phyloP scores from a whole-genome alignment of 345 rosid genomes.

The Alliaria petiolata region DNA sequence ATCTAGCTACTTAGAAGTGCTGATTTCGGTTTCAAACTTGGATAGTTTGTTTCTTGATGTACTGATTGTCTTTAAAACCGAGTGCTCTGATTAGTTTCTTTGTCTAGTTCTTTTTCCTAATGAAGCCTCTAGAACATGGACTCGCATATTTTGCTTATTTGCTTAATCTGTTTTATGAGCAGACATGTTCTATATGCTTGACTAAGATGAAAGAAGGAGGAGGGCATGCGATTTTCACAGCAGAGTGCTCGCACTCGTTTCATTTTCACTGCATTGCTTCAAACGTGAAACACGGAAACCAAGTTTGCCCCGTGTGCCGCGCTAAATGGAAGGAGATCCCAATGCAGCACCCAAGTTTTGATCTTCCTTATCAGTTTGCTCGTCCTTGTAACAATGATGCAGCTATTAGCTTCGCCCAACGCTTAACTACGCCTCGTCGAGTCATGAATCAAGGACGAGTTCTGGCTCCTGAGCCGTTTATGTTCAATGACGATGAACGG shows the following conservation, averaged over 20 bases:
- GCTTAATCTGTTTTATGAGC: constrained; percentile 34
- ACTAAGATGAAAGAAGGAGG: constrained; percentile 81
- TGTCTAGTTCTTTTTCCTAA: not conserved
- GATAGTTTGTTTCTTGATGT: constrained; percentile 8
- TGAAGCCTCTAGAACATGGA: not conserved
- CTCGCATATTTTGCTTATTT: not conserved
- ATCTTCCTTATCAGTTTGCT: constrained; percentile 40
- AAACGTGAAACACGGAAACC: constrained; percentile 79
- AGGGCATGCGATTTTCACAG: constrained; percentile 90
- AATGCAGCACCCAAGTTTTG: constrained; percentile 59
- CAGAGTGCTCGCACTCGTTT: constrained; percentile 94
- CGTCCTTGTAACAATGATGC: constrained; percentile 46
- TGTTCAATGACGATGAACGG: constrained; percentile 72
- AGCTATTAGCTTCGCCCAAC: constrained; percentile 46
- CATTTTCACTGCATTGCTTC: constrained; percentile 96
- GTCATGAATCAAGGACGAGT: constrained; percentile 53
- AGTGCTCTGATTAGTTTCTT: not conserved
- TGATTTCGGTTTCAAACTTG: not conserved
- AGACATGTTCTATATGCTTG: constrained; percentile 86
- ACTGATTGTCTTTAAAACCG: not conserved
- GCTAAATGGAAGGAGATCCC: constrained; percentile 94
- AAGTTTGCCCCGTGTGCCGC: constrained; percentile 85
- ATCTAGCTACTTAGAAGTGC: not conserved
- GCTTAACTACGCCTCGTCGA: constrained; percentile 54
- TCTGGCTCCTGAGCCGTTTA: constrained; percentile 63